Evolutionary conservation across 2,329 filamentous ascomycete genomes (phyloP).

Genomic region (Phoma herbarum): DNA sequence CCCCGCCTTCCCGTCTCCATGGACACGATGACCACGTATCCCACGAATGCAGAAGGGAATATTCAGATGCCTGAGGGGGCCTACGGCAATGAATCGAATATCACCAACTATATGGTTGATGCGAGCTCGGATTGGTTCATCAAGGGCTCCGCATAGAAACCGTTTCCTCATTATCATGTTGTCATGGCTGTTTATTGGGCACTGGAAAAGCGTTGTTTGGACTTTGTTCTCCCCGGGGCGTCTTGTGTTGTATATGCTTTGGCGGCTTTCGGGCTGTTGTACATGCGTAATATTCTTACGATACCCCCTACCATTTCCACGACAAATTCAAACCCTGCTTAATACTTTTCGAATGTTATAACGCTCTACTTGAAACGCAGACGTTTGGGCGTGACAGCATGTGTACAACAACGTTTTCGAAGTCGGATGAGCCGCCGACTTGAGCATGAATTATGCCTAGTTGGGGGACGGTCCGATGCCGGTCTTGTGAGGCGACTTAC

Average conservation of each 20-base stretch:
- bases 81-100: constrained; percentile 72
- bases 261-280: constrained; percentile 6
- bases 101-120: constrained; percentile 80
- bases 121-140: constrained; percentile 78
- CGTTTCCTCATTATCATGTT: neutral
- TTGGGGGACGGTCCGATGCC: constrained; percentile 17
- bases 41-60: constrained; percentile 37
- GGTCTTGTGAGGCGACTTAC: constrained; percentile 1
- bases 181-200: neutral
- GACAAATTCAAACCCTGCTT: constrained; percentile 4
- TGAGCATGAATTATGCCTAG: neutral
- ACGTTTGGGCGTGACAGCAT: neutral
- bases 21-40: constrained; percentile 42
- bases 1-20: constrained; percentile 69
- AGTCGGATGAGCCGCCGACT: neutral
- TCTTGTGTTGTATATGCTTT: constrained; percentile 8
- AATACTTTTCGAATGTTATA: neutral
- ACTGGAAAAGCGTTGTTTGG: constrained; percentile 6
- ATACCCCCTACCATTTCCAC: constrained; percentile 21
- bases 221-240: neutral
- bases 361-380: too few species aligned
- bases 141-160: constrained; percentile 30
- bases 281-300: constrained; percentile 13
- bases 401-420: neutral
- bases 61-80: constrained; percentile 38